These are phyloP conservation scores for Suillus alpinus DNA, from an alignment of 768 basidiomycete genomes.

Conservation along the genomic window DNA sequence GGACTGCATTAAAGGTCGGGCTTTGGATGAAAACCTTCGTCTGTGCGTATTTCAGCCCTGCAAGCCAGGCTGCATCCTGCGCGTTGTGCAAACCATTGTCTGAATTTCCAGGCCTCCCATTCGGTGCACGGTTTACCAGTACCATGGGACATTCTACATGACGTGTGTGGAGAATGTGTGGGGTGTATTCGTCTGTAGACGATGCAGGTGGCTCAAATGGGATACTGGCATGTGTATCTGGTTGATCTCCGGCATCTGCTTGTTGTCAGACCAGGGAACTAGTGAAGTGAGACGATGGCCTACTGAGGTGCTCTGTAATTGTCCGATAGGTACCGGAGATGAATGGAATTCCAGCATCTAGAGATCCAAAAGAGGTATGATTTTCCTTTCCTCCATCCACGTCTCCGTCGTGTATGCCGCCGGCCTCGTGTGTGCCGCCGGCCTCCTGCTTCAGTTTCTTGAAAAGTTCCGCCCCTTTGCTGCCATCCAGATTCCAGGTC, in stretches of 20 bases:
- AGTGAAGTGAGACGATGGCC: slow-evolving; percentile 5
- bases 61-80: slow-evolving; percentile 69
- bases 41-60: slow-evolving; percentile 57
- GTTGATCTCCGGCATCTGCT: slow-evolving; percentile 34
- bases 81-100: slow-evolving; percentile 45
- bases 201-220: slow-evolving; percentile 25
- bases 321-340: slow-evolving; percentile 34
- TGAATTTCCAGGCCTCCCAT: slow-evolving; percentile 49
- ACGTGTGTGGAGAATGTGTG: slow-evolving; percentile 57
- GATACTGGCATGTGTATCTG: slow-evolving; percentile 29
- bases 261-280: slow-evolving; percentile 10
- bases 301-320: slow-evolving; percentile 40
- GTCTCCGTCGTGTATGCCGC: slow-evolving; percentile 8
- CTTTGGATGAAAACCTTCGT: slow-evolving; percentile 71
- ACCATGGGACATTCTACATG: slow-evolving; percentile 63
- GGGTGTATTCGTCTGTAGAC: slow-evolving; percentile 50
- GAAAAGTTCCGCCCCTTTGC: slow-evolving; percentile 23
- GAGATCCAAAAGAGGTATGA: neutral
- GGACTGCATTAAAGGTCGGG: slow-evolving; percentile 67
- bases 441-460: slow-evolving; percentile 14
- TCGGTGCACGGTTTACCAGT: slow-evolving; percentile 60
- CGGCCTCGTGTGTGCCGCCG: slow-evolving; percentile 13
- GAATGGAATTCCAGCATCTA: slow-evolving; percentile 15
- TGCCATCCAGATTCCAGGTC: slow-evolving; percentile 25
- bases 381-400: neutral